phyloP scores from a whole-genome alignment of 148 eudicot species.

The Heliamphora exappendiculata region DNA sequence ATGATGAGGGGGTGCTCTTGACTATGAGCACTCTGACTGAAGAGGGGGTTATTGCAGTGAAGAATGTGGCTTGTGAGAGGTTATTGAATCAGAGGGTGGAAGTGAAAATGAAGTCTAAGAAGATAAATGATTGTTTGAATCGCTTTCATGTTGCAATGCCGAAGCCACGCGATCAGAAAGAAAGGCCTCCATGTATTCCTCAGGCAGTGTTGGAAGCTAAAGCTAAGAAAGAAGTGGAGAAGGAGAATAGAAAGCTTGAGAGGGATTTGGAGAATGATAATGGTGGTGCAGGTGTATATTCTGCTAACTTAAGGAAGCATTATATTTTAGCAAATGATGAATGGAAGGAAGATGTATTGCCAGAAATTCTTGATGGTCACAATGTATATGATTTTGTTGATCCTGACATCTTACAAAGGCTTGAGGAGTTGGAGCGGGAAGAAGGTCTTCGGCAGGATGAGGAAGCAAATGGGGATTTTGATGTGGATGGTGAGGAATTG shows the following conservation, averaged over 20 bases:
- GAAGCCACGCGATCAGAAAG: slow-evolving; percentile 75
- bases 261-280: slow-evolving; percentile 76
- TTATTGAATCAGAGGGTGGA: slow-evolving; percentile 85
- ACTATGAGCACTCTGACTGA: slow-evolving; percentile 85
- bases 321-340: slow-evolving; percentile 74
- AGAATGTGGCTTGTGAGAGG: slow-evolving; percentile 92
- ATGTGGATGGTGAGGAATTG: slow-evolving; percentile 64
- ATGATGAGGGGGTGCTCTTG: slow-evolving; percentile 64
- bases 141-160: slow-evolving; percentile 92
- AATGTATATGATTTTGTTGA: slow-evolving; percentile 82
- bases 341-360: slow-evolving; percentile 86
- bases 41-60: slow-evolving; percentile 76
- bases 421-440: slow-evolving; percentile 83
- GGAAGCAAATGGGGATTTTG: slow-evolving; percentile 67
- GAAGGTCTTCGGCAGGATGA: slow-evolving; percentile 64
- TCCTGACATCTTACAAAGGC: slow-evolving; percentile 77
- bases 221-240: slow-evolving; percentile 51
- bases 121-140: slow-evolving; percentile 77
- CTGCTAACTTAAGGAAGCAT: slow-evolving; percentile 78
- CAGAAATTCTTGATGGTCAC: slow-evolving; percentile 88
- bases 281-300: slow-evolving; percentile 97
- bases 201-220: slow-evolving; percentile 64
- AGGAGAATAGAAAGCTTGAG: slow-evolving; percentile 61
- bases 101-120: slow-evolving; percentile 88
- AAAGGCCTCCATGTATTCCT: slow-evolving; percentile 76